A percentile compares a stretch with the other conserved stretches of the same genome.
Evolutionary conservation across 139 green algal genomes (phyloP).

Genomic region (Closterium sp.): DNA sequence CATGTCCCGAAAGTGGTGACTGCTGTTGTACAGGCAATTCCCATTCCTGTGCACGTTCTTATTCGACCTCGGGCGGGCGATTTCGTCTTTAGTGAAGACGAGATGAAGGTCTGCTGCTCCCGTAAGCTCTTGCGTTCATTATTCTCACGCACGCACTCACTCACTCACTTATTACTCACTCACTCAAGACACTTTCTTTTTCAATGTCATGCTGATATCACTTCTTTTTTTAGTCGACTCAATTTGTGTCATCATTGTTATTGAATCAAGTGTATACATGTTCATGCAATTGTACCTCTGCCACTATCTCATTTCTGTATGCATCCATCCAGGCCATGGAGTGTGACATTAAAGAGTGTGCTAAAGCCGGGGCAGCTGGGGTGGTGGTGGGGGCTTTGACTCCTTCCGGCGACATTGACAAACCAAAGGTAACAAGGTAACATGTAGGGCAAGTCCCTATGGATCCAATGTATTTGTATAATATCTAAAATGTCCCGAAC

Average conservation of each 20-base stretch:
- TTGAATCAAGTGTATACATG: too few relatives aligned
- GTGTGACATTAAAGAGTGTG: not conserved
- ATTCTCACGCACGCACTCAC: too few relatives aligned
- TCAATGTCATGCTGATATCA: too few relatives aligned
- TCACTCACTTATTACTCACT: too few relatives aligned
- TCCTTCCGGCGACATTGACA: not conserved
- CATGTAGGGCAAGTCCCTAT: too few relatives aligned
- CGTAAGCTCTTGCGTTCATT: not conserved
- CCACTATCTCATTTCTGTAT: not conserved
- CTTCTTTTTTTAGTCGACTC: too few relatives aligned
- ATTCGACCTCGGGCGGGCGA: constrained; percentile 5
- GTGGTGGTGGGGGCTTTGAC: not conserved
- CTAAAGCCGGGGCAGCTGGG: not conserved
- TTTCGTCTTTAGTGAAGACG: constrained; percentile 6
- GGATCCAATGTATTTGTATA: too few relatives aligned
- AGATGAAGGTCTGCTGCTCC: not conserved
- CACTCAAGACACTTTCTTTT: too few relatives aligned
- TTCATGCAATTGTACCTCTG: too few relatives aligned
- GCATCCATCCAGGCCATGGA: not conserved
- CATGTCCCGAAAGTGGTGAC: not conserved
- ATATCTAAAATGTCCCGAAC: too few relatives aligned
- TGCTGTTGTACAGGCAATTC: not conserved
- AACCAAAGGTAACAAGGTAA: not conserved
- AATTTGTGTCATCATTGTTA: too few relatives aligned
- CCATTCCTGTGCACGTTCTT: constrained; percentile 13